phyloP scores from a whole-genome alignment of 73 alveolate genomes.

The Paramecium sexaurelia region DNA sequence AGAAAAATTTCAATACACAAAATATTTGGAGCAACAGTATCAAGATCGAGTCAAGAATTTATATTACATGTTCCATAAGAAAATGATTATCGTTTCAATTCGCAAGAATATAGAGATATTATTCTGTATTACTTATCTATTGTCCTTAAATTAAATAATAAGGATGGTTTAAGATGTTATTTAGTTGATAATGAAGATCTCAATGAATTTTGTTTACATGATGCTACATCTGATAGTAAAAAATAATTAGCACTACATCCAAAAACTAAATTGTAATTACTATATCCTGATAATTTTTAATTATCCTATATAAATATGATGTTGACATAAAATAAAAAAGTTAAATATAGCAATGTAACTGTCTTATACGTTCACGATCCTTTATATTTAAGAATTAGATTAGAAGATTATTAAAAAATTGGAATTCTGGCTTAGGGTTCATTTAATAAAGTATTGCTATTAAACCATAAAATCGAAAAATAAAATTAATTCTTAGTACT shows the following conservation, averaged over 20 bases:
- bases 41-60: not conserved
- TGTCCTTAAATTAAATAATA: not conserved
- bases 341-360: not conserved
- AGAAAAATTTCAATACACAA: not conserved
- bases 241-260: not conserved
- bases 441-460: not conserved
- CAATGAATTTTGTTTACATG: not conserved
- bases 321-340: not conserved
- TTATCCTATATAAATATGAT: not conserved
- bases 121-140: not conserved
- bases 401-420: not conserved
- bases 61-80: not conserved
- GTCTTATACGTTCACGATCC: not conserved
- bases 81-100: not conserved
- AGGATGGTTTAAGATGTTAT: not conserved
- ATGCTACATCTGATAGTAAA: not conserved
- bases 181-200: not conserved
- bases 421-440: not conserved
- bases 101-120: not conserved
- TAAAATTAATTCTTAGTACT: not conserved
- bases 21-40: not conserved
- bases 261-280: not conserved
- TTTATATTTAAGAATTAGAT: not conserved
- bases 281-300: not conserved
- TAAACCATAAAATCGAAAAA: not conserved